Percentiles rank a stretch among this genome's conserved stretches.
Evolutionary conservation across 495 filamentous ascomycete genomes (phyloP).

Genomic region (Daldinia childiae): DNA sequence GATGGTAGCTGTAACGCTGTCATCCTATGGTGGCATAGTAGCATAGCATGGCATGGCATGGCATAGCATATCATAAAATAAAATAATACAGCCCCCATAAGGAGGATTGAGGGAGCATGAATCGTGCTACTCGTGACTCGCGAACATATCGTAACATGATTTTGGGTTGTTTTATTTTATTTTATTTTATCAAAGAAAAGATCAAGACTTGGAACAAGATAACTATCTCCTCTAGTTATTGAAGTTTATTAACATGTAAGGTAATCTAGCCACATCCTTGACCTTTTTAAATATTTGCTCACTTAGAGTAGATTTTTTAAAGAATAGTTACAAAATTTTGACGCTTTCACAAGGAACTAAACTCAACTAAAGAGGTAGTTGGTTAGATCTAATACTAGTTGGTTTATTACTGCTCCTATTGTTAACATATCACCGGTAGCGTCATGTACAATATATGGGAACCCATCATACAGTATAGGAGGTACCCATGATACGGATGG

Average conservation of each 20-base stretch:
- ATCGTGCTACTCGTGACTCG: conserved; percentile 36
- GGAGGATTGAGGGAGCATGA: conserved; percentile 23
- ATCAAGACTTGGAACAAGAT: too few relatives aligned
- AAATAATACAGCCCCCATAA: conserved; percentile 10
- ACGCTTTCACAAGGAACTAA: conserved; percentile 3
- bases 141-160: conserved; percentile 15
- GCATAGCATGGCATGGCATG: not conserved
- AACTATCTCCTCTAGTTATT: too few relatives aligned
- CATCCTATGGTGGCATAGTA: conserved; percentile 17
- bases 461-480: too few relatives aligned
- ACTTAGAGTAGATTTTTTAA: conserved; percentile 2
- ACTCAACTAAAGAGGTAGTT: not conserved
- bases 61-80: too few relatives aligned
- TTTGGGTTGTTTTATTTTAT: too few relatives aligned
- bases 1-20: conserved; percentile 23
- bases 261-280: not conserved
- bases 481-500: not conserved
- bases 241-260: not conserved
- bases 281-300: conserved; percentile 6
- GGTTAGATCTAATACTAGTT: conserved; percentile 14
- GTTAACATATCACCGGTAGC: too few relatives aligned
- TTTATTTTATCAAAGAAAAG: too few relatives aligned
- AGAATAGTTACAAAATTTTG: not conserved
- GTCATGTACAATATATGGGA: too few relatives aligned
- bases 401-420: not conserved